phyloP scores from a whole-genome alignment of 208 protist genomes.

The Acanthamoeba healyi region DNA sequence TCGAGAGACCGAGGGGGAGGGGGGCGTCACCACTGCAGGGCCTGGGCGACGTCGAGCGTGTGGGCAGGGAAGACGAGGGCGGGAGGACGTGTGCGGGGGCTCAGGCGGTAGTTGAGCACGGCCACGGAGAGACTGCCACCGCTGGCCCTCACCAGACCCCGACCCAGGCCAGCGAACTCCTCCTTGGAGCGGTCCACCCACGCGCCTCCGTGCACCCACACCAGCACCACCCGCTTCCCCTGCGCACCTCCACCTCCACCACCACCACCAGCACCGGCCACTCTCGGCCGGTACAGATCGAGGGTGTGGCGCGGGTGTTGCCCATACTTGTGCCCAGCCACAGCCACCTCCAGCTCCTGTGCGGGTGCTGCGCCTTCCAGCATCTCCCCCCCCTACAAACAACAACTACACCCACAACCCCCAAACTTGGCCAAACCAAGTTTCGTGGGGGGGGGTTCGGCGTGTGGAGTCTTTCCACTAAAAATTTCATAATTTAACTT shows the following conservation, averaged over 20 bases:
- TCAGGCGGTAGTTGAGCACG: slow-evolving; percentile 43
- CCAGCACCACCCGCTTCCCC: neutral
- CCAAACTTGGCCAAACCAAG: no score
- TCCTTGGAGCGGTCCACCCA: slow-evolving; percentile 57
- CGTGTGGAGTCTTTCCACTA: no score
- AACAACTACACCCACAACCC: no score
- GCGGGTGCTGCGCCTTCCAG: no score
- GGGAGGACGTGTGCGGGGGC: neutral
- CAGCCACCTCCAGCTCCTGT: neutral
- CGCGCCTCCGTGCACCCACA: slow-evolving; percentile 43
- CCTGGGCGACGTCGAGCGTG: neutral
- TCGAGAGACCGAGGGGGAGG: neutral
- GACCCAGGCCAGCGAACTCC: neutral
- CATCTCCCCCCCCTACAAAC: no score
- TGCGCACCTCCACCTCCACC: neutral
- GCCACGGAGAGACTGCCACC: neutral
- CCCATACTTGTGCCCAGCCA: neutral
- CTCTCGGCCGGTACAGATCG: neutral
- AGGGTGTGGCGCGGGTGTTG: neutral
- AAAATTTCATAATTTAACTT: no score
- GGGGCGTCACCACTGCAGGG: neutral
- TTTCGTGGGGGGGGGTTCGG: no score
- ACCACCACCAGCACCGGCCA: neutral
- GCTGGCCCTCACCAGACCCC: neutral
- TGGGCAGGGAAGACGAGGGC: slow-evolving; percentile 5